Evolutionary conservation across 495 filamentous ascomycete species (phyloP).

Genomic region (Aspergillus ellipticus): DNA sequence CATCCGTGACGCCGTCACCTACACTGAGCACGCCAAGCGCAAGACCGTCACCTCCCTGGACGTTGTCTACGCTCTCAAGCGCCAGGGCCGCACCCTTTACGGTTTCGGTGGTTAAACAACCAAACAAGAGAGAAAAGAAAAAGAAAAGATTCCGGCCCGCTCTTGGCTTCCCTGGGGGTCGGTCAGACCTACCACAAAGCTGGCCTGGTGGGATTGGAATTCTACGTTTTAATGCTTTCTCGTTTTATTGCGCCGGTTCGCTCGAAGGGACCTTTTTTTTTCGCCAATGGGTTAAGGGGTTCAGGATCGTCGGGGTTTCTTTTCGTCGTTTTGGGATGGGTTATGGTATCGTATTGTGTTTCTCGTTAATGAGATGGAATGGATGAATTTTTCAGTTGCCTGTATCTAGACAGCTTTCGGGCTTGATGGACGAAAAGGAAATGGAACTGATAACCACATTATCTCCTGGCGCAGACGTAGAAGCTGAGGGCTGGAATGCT

Average conservation of each 20-base stretch:
- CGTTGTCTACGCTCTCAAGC: constrained; percentile 93
- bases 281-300: constrained; percentile 26
- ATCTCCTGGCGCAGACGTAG: not conserved
- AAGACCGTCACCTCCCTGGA: constrained; percentile 96
- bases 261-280: constrained; percentile 9
- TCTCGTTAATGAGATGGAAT: not conserved
- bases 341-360: not conserved
- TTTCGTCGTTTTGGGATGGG: no score
- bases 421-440: not conserved
- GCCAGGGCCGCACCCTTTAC: constrained; percentile 93
- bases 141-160: no score
- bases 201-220: not conserved
- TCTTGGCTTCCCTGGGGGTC: no score
- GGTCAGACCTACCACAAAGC: not conserved
- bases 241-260: not conserved
- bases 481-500: not conserved
- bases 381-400: not conserved
- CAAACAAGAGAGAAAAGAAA: no score
- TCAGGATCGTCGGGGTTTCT: constrained; percentile 22
- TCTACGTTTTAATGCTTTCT: not conserved
- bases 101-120: constrained; percentile 92
- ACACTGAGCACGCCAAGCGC: constrained; percentile 95
- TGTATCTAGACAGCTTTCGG: not conserved
- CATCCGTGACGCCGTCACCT: constrained; percentile 94
- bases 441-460: not conserved